These are phyloP conservation scores for Lentinula sp. DNA, from an alignment of 768 basidiomycete species.

Conservation along the genomic window DNA sequence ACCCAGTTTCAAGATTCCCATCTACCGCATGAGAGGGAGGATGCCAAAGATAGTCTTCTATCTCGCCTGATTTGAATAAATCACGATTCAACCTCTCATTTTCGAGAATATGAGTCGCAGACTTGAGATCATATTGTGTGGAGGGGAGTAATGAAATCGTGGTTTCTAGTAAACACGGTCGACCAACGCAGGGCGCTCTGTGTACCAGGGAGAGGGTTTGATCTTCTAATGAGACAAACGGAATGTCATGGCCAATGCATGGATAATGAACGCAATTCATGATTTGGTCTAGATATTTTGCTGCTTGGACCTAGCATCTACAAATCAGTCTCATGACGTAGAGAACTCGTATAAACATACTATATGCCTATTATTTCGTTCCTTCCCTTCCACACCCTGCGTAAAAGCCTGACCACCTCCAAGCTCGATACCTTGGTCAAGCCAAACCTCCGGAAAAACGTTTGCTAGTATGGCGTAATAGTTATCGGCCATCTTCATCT, in stretches of 20 bases:
- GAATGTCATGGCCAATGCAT: conserved; percentile 7
- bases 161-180: conserved; percentile 45
- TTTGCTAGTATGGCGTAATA: conserved; percentile 59
- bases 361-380: conserved; percentile 53
- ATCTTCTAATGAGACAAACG: conserved; percentile 19
- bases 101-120: conserved; percentile 34
- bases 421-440: conserved; percentile 56
- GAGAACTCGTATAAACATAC: conserved; percentile 28
- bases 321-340: not conserved
- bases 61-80: conserved; percentile 25
- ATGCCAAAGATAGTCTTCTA: conserved; percentile 32
- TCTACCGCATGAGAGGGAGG: conserved; percentile 55
- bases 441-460: conserved; percentile 52
- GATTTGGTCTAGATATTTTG: conserved; percentile 35
- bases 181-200: conserved; percentile 36
- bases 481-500: conserved; percentile 65
- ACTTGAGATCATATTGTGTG: conserved; percentile 9
- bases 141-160: conserved; percentile 40
- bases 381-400: conserved; percentile 48
- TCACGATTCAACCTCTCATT: conserved; percentile 29
- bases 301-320: conserved; percentile 34
- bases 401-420: conserved; percentile 60
- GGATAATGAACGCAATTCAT: conserved; percentile 6
- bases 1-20: conserved; percentile 39
- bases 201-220: conserved; percentile 10